Conservation (phyloP, 768 basidiomycete species). For the Pisolithus orientalis region DNA sequence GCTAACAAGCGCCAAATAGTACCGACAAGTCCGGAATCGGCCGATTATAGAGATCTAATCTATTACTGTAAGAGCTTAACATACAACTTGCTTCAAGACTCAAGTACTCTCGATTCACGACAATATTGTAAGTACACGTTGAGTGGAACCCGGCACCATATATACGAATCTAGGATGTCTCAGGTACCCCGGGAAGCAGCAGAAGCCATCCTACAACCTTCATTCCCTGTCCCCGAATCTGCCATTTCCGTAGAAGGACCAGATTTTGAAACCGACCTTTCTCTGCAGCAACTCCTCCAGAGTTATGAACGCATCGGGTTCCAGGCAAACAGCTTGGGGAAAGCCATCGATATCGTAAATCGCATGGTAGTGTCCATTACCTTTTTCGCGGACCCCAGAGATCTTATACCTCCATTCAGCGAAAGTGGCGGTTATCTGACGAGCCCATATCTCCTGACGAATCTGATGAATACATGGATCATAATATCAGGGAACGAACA, state of each 20-base stretch:
- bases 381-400: neutral
- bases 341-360: conserved; percentile 86
- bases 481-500: conserved; percentile 57
- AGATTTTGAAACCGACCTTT: conserved; percentile 65
- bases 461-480: conserved; percentile 54
- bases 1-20: too few relatives aligned
- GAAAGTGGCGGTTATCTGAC: conserved; percentile 85
- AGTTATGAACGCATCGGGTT: conserved; percentile 92
- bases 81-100: too few relatives aligned
- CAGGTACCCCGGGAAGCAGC: conserved; percentile 53
- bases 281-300: conserved; percentile 62
- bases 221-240: conserved; percentile 60
- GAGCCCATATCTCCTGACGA: conserved; percentile 71
- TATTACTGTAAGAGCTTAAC: too few relatives aligned
- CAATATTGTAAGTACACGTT: neutral
- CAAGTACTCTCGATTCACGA: too few relatives aligned
- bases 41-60: too few relatives aligned
- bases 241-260: conserved; percentile 80
- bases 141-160: neutral
- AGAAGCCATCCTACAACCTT: conserved; percentile 71
- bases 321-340: conserved; percentile 90
- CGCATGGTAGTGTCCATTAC: conserved; percentile 62
- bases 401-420: conserved; percentile 35
- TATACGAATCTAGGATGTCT: neutral
- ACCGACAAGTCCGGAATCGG: too few relatives aligned